Conservation (phyloP, 108 stramenopile genomes). For the Nitzschia sp. region DNA sequence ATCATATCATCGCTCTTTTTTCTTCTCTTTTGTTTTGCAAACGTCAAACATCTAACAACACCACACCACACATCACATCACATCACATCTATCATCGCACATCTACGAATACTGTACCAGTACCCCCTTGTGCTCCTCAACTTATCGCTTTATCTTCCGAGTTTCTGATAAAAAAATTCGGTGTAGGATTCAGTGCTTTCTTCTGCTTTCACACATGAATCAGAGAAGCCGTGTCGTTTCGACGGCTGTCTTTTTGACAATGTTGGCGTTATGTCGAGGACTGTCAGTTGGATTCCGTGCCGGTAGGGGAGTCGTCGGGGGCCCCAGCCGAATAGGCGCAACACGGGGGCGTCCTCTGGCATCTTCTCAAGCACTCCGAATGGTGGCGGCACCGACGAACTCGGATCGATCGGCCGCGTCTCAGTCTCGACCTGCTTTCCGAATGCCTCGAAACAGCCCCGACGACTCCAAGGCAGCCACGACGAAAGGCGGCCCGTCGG, state of each 20-base stretch:
- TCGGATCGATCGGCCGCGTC: slow-evolving; percentile 34
- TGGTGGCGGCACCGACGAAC: neutral
- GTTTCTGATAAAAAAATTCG: too few species aligned
- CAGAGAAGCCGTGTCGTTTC: neutral
- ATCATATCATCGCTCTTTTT: too few species aligned
- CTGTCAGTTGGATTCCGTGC: neutral
- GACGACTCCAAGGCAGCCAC: slow-evolving; percentile 37
- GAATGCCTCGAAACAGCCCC: slow-evolving; percentile 40
- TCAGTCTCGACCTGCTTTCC: slow-evolving; percentile 46
- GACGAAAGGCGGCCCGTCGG: neutral
- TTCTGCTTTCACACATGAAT: neutral
- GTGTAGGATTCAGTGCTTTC: too few species aligned
- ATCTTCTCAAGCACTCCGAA: neutral
- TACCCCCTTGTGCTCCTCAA: too few species aligned
- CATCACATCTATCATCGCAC: too few species aligned
- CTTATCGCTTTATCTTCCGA: too few species aligned
- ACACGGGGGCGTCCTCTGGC: neutral
- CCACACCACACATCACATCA: too few species aligned
- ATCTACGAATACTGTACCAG: too few species aligned
- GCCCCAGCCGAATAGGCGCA: neutral
- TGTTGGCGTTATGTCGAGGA: slow-evolving; percentile 5
- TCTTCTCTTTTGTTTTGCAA: too few species aligned
- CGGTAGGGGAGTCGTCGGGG: neutral
- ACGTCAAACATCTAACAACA: too few species aligned
- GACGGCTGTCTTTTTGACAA: neutral